Evolutionary conservation across 495 filamentous ascomycete genomes (phyloP).

Genomic region (Neurospora terricola): DNA sequence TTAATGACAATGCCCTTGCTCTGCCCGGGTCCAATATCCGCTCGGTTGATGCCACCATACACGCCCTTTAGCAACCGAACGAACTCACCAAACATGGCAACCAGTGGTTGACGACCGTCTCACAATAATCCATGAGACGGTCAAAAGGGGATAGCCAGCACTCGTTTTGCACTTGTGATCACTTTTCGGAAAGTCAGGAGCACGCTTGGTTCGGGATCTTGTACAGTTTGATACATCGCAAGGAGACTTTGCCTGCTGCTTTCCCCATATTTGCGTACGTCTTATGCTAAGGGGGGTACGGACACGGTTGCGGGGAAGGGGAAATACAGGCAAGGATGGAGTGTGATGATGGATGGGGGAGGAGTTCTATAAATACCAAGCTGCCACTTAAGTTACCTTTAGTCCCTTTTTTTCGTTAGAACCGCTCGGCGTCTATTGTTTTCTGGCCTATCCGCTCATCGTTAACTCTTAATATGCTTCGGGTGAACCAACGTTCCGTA

Average conservation of each 20-base stretch:
- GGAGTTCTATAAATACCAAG: not conserved
- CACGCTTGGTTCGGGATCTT: slow-evolving; percentile 37
- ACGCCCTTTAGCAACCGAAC: slow-evolving; percentile 37
- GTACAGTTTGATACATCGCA: slow-evolving; percentile 41
- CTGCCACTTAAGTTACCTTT: not conserved
- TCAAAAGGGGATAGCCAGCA: slow-evolving; percentile 15
- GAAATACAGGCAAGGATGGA: not conserved
- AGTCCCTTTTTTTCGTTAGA: not conserved
- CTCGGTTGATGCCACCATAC: slow-evolving; percentile 37
- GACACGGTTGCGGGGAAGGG: not conserved
- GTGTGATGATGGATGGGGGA: not conserved
- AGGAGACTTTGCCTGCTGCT: slow-evolving; percentile 22
- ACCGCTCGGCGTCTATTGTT: not conserved
- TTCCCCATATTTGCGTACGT: slow-evolving; percentile 6
- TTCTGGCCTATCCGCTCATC: not conserved
- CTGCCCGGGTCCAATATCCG: slow-evolving; percentile 24
- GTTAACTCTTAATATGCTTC: not conserved
- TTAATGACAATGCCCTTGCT: slow-evolving; percentile 14
- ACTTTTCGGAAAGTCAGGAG: slow-evolving; percentile 38
- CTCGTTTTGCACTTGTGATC: slow-evolving; percentile 26
- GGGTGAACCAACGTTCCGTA: not conserved
- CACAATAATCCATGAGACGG: slow-evolving; percentile 23
- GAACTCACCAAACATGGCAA: slow-evolving; percentile 30
- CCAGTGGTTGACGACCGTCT: slow-evolving; percentile 28
- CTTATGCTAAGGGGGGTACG: not conserved